phyloP scores from a whole-genome alignment of 805 yeast species.

The Ogataea ramenticola region DNA sequence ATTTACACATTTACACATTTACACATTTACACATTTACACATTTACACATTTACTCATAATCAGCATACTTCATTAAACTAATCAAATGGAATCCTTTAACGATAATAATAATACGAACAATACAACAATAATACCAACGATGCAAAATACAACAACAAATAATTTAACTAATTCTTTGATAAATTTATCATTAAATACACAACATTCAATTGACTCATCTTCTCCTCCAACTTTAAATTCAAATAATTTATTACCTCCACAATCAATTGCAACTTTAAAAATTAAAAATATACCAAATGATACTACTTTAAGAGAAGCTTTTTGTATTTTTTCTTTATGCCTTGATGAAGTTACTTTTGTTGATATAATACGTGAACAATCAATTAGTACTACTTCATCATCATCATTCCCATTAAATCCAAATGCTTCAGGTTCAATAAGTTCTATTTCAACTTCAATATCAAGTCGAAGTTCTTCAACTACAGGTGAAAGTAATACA shows the following conservation, averaged over 20 bases:
- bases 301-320: slow-evolving; percentile 61
- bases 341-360: slow-evolving; percentile 42
- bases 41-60: too few relatives aligned
- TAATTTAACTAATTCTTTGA: slow-evolving; percentile 7
- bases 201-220: neutral
- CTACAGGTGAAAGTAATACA: slow-evolving; percentile 3
- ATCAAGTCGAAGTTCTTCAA: slow-evolving; percentile 10
- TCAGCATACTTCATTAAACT: too few relatives aligned
- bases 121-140: slow-evolving; percentile 3
- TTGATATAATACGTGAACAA: slow-evolving; percentile 27
- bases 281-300: slow-evolving; percentile 54
- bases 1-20: too few relatives aligned
- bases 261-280: slow-evolving; percentile 22
- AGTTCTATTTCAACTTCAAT: slow-evolving; percentile 5
- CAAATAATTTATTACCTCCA: slow-evolving; percentile 1
- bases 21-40: too few relatives aligned
- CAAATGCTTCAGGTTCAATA: slow-evolving; percentile 5
- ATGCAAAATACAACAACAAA: neutral
- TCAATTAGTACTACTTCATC: slow-evolving; percentile 3
- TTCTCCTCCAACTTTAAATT: neutral
- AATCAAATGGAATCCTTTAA: neutral
- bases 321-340: slow-evolving; percentile 62
- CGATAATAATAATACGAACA: slow-evolving; percentile 2
- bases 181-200: slow-evolving; percentile 8
- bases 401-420: slow-evolving; percentile 7